Base-by-base conservation (phyloP, 441 rosid species). In the Gossypium davidsonii region DNA sequence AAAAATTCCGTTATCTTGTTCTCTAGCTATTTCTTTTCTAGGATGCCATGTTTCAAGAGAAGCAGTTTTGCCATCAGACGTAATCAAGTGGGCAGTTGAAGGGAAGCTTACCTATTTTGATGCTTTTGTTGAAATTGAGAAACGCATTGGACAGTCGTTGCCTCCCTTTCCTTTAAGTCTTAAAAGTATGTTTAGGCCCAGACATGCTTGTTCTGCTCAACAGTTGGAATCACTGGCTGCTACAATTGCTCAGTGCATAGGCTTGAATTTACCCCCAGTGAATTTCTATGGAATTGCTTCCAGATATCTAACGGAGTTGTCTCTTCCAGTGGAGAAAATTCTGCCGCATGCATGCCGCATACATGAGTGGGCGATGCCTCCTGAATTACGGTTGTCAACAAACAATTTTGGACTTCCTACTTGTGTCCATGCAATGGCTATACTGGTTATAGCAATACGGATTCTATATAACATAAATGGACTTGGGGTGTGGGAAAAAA, bases 21-120 rank as follows among this genome's bases (percentile, higher is more conserved):
- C 94, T 63, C 67, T 91, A 26, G 98, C 89, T 31, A 79, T 91
- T 78, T 90, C 85, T 52, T 89, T 84, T 77, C 81, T 90, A 74
- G 92, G 90, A 70, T 90, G 97, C 76, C 92, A 89, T 82, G 67
- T 86, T 74, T 90, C 82, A 20, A 85, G 94, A 79, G 89, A 87
- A 76, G 78, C 94, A 6, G 69, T 90, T 77, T 78, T 91, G 57
- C 90, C 97, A 4, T 85, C 92, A 1, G 93, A 91, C 34, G 67
- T 93, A 17, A 79, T 87, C 48, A 87, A 86, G 79, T 90, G 93
- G 96, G 84, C 93, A 3, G 31, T 78, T 39, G 89, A 86, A 82
- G 98, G 95, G 77, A 82, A 81, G 78, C 78, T 89, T 80, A 96
- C 93, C 2, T 92, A 84, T 81, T 79, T 81, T 66, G 78, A 88